These are phyloP conservation scores for Trichoderma harzianum DNA, from an alignment of 2,329 filamentous ascomycete species.

Conservation along the genomic window DNA sequence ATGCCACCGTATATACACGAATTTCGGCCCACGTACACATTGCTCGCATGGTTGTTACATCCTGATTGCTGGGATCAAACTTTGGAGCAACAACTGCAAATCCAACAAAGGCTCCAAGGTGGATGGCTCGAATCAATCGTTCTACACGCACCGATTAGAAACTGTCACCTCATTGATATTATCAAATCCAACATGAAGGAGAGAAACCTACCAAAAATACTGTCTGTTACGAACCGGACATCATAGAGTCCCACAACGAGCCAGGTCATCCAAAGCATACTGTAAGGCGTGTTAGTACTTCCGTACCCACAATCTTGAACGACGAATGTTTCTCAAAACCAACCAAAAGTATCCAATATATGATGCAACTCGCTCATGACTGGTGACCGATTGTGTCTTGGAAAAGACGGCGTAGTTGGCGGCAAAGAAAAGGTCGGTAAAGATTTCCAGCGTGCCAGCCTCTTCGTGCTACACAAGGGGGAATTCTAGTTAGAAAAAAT, in stretches of 20 bases:
- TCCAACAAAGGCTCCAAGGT: slow-evolving; percentile 63
- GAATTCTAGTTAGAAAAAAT: neutral
- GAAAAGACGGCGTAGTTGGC: slow-evolving; percentile 62
- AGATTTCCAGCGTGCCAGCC: slow-evolving; percentile 36
- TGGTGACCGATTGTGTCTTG: slow-evolving; percentile 32
- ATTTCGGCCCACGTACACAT: slow-evolving; percentile 35
- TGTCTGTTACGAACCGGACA: slow-evolving; percentile 62
- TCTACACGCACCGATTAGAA: slow-evolving; percentile 31
- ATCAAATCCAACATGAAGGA: too few species aligned
- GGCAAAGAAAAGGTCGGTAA: slow-evolving; percentile 43
- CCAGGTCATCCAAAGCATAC: slow-evolving; percentile 67
- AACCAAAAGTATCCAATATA: slow-evolving; percentile 38
- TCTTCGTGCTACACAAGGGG: slow-evolving; percentile 31
- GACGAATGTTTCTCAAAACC: neutral
- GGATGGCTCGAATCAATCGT: slow-evolving; percentile 54
- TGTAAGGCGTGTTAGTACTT: slow-evolving; percentile 18
- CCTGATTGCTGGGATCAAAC: slow-evolving; percentile 40
- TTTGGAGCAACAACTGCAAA: slow-evolving; percentile 58
- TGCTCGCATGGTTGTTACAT: slow-evolving; percentile 36
- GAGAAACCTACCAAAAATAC: slow-evolving; percentile 47
- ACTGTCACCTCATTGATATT: too few species aligned
- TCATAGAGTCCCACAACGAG: slow-evolving; percentile 62
- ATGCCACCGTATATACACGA: neutral
- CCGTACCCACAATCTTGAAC: neutral
- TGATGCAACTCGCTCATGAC: slow-evolving; percentile 30